Base-by-base conservation (phyloP, 805 yeast genomes). In the Clavispora fructus region DNA sequence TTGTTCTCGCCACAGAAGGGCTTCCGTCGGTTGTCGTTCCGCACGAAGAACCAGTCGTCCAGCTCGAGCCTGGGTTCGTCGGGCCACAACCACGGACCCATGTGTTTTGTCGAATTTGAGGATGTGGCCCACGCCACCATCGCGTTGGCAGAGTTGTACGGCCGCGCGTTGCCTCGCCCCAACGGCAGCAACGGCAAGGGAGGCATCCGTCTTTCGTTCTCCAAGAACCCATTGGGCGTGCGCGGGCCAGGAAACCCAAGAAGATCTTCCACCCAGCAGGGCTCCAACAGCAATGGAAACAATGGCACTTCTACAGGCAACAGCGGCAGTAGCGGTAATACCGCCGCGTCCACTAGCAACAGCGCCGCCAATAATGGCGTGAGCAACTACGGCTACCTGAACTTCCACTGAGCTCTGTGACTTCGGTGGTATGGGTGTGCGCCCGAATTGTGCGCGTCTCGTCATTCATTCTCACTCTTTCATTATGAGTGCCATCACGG, bases 71-170 rank as follows among this genome's bases (percentile, higher is more conserved):
- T 49, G 56, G 49, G 54, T 14, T 51, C 58, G 0, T 44, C 61
- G 23, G 54, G 59, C 38, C 70, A 67, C 48, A 78, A 79, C 54
- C 95, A 86, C 68, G 98, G 99, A 5, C 99, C 99, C 45, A 94
- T 94, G 98, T 94, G 99, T 67, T 94, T 94, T 74, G 99, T 94
- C 45, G 99, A 94, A 71, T 94, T 94, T 70, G 99, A 94, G 57
- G 97, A 92, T 64, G 96, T 94, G 43, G 83, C 86, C 3, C 85
- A 80, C 66, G 99, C 99, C 1, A 89, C 98, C 1, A 77, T 88
- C 58, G 97, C 98, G 0, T 73, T 94, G 49, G 96, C 96, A 29
- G 97, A 91, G 67, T 72, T 94, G 41, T 94, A 94, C 62, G 99
- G 99, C 13, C 77, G 94, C 52, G 89, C 94, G 10, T 75, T 94